phyloP scores from a whole-genome alignment of 495 filamentous ascomycete genomes.

The Trichoderma erinaceum region DNA sequence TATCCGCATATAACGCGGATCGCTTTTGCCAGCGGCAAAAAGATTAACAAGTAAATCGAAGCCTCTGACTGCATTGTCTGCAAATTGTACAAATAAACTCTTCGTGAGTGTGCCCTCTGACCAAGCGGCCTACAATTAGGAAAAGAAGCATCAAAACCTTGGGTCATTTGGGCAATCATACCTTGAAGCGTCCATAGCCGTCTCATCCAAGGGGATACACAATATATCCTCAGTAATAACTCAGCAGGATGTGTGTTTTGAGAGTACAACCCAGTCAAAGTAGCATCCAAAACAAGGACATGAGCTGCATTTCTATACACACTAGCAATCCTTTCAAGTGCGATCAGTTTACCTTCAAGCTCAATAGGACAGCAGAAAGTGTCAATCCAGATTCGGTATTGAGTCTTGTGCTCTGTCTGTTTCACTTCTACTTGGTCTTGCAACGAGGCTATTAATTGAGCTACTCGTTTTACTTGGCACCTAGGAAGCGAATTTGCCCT shows the following conservation, averaged over 20 bases:
- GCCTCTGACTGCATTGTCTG: neutral
- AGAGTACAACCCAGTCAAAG: neutral
- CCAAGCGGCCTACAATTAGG: neutral
- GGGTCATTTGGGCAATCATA: neutral
- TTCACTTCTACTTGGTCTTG: neutral
- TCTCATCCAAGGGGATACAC: neutral
- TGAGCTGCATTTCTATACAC: constrained; percentile 6
- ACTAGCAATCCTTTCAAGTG: neutral
- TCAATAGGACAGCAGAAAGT: neutral
- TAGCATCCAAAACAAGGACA: neutral
- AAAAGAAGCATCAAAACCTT: neutral
- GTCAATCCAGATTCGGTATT: constrained; percentile 3
- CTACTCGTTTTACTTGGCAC: neutral
- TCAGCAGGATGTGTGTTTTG: constrained; percentile 2
- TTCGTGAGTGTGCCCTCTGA: neutral
- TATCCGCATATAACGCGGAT: neutral
- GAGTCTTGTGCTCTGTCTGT: neutral
- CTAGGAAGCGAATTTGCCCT: neutral
- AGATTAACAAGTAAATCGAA: neutral
- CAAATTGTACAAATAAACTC: neutral
- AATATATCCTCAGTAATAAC: neutral
- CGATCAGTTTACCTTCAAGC: neutral
- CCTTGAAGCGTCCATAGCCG: neutral
- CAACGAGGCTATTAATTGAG: neutral
- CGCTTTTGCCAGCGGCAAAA: neutral